phyloP scores from a whole-genome alignment of 306 rosid genomes.

The Alnus rubra region DNA sequence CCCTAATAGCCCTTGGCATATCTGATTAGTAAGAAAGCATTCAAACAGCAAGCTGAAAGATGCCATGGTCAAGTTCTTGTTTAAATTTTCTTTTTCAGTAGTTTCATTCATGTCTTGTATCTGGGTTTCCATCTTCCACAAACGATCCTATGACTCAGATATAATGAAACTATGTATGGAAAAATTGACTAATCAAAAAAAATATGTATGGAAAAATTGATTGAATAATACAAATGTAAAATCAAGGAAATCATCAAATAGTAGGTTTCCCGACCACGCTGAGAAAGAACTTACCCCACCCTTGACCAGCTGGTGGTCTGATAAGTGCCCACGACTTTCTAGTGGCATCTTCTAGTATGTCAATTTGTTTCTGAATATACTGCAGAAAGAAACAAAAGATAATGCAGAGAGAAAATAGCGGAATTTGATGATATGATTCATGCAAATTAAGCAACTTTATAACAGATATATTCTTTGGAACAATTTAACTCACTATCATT shows the following conservation, averaged over 20 bases:
- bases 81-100: too few relatives aligned
- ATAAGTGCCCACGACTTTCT: conserved; percentile 48
- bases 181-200: background rate
- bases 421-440: background rate
- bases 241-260: background rate
- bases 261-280: background rate
- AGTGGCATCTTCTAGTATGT: conserved; percentile 46
- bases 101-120: background rate
- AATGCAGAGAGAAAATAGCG: background rate
- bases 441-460: background rate
- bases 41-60: too few relatives aligned
- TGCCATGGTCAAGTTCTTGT: too few relatives aligned
- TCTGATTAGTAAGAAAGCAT: too few relatives aligned
- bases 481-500: background rate
- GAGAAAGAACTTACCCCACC: conserved; percentile 28
- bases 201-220: background rate
- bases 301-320: conserved; percentile 24
- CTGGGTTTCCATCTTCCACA: background rate
- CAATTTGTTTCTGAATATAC: conserved; percentile 53
- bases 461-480: background rate
- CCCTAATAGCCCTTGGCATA: too few relatives aligned
- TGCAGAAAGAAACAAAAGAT: conserved; percentile 34
- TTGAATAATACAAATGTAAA: background rate
- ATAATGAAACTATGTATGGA: too few relatives aligned
- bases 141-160: background rate